Evolutionary conservation across 805 yeast genomes (phyloP).

Genomic region (Lipomyces kockii): DNA sequence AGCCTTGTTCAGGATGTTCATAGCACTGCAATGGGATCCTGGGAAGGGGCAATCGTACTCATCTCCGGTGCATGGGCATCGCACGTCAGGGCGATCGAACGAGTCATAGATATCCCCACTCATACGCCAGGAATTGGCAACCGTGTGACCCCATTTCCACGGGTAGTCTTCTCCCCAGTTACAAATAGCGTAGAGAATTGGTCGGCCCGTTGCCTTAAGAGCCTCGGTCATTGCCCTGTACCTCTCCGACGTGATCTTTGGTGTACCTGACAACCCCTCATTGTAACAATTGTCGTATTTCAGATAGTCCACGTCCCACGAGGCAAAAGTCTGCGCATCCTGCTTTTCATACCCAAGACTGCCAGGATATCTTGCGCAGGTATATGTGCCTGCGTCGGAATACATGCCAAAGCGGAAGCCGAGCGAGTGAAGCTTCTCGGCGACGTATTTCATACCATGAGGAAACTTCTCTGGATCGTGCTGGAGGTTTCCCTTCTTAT

Average conservation of each 20-base stretch:
- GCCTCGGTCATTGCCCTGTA: slow-evolving; percentile 42
- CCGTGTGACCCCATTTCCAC: slow-evolving; percentile 44
- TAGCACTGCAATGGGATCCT: background rate
- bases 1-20: background rate
- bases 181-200: slow-evolving; percentile 44
- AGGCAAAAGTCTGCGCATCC: slow-evolving; percentile 43
- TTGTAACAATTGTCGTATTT: slow-evolving; percentile 44
- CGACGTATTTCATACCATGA: slow-evolving; percentile 40
- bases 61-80: background rate
- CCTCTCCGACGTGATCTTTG: background rate
- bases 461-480: slow-evolving; percentile 42
- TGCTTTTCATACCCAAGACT: slow-evolving; percentile 42
- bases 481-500: slow-evolving; percentile 34
- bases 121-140: slow-evolving; percentile 45
- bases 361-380: slow-evolving; percentile 46
- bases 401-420: slow-evolving; percentile 46
- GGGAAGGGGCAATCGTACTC: background rate
- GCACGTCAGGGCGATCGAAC: background rate
- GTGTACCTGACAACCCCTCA: background rate
- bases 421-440: slow-evolving; percentile 41
- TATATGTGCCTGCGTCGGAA: slow-evolving; percentile 43
- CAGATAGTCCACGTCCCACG: slow-evolving; percentile 44
- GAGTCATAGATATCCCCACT: slow-evolving; percentile 40
- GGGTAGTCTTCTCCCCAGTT: slow-evolving; percentile 46
- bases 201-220: slow-evolving; percentile 42